These are phyloP conservation scores for Umbelopsis sp. DNA, from an alignment of 192 early-diverging fungal species.

Conservation along the genomic window DNA sequence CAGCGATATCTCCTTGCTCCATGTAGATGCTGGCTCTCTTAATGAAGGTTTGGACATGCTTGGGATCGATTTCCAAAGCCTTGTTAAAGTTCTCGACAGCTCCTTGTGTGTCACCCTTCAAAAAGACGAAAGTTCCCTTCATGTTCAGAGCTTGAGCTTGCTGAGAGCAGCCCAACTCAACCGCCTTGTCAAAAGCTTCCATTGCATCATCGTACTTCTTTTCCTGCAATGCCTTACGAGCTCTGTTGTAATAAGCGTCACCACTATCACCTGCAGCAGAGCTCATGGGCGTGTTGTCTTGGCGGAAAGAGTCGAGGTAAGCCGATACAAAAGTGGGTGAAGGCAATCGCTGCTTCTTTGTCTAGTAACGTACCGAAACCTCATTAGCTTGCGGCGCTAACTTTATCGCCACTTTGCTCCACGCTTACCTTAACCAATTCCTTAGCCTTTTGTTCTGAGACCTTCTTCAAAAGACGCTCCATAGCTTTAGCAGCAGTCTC, in stretches of 20 bases:
- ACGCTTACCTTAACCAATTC: constrained; percentile 63
- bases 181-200: constrained; percentile 66
- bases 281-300: constrained; percentile 24
- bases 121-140: constrained; percentile 86
- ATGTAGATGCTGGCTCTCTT: constrained; percentile 92
- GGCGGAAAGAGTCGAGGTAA: constrained; percentile 92
- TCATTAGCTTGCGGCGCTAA: neutral
- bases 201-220: constrained; percentile 65
- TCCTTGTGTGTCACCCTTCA: constrained; percentile 77
- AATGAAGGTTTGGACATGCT: constrained; percentile 82
- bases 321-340: constrained; percentile 90
- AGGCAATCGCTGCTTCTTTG: constrained; percentile 68
- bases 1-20: constrained; percentile 73
- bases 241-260: constrained; percentile 57
- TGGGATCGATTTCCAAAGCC: constrained; percentile 77
- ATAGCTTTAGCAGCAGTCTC: constrained; percentile 74
- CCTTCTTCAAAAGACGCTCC: constrained; percentile 86
- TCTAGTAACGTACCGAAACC: constrained; percentile 21
- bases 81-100: constrained; percentile 79
- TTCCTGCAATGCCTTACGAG: constrained; percentile 50
- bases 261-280: constrained; percentile 39
- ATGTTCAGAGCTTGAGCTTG: constrained; percentile 74
- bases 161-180: constrained; percentile 54
- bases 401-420: neutral
- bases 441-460: constrained; percentile 76